phyloP scores from a whole-genome alignment of 768 basidiomycete species.

The Boletus sensibilis region DNA sequence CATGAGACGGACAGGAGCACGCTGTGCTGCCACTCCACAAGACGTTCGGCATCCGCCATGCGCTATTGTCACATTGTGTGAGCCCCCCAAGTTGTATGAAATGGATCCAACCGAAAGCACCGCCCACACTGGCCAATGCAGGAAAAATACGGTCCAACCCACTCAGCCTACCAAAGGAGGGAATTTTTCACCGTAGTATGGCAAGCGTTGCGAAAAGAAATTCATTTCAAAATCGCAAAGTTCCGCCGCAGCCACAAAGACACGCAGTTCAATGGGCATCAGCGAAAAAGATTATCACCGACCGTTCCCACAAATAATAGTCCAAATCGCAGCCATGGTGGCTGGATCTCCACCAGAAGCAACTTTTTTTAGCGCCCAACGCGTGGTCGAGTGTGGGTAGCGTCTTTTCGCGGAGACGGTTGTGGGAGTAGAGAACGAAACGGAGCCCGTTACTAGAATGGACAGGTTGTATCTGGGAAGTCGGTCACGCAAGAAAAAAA shows the following conservation, averaged over 20 bases:
- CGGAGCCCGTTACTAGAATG: neutral
- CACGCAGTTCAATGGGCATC: neutral
- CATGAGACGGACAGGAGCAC: neutral
- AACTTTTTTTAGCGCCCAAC: neutral
- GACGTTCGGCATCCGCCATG: neutral
- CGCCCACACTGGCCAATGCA: neutral
- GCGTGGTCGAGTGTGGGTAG: constrained; percentile 2
- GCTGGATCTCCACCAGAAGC: neutral
- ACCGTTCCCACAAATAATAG: constrained; percentile 3
- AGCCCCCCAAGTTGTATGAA: constrained; percentile 5
- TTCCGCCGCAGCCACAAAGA: constrained; percentile 8
- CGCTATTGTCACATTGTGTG: neutral
- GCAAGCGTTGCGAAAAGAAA: neutral
- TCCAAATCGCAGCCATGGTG: neutral
- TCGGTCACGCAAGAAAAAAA: neutral
- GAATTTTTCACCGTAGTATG: neutral
- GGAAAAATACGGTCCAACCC: neutral
- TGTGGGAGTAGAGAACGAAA: neutral
- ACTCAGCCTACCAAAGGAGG: neutral
- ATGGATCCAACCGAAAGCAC: neutral
- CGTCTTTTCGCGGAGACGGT: neutral
- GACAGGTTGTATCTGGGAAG: neutral
- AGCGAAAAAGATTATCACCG: neutral
- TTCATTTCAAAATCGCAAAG: neutral
- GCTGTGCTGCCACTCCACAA: neutral